Evolutionary conservation across 495 filamentous ascomycete genomes (phyloP).

Genomic region (Poronia punctata): DNA sequence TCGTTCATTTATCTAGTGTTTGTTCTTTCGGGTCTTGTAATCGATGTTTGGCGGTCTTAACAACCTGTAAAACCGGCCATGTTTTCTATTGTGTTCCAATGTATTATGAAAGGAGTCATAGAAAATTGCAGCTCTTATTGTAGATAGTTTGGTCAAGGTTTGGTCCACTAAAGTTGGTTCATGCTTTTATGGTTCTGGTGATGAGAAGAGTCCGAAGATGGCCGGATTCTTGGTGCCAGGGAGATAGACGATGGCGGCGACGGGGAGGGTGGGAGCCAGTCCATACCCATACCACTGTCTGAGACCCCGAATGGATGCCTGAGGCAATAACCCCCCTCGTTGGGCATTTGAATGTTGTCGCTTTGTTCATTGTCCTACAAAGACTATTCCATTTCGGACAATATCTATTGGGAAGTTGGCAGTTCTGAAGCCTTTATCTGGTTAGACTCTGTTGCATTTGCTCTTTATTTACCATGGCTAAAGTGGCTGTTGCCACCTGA

Average conservation of each 20-base stretch:
- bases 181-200: conserved; percentile 1
- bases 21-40: conserved; percentile 5
- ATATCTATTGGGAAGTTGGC: no score
- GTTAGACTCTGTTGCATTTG: no score
- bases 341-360: background rate
- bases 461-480: no score
- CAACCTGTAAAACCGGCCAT: conserved; percentile 5
- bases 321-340: conserved; percentile 9
- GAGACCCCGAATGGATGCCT: conserved; percentile 1
- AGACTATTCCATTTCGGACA: conserved; percentile 3
- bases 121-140: no score
- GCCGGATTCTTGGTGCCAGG: background rate
- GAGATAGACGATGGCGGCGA: conserved; percentile 2
- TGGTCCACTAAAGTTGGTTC: no score
- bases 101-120: background rate
- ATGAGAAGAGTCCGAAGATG: background rate
- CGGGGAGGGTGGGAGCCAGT: conserved; percentile 3
- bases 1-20: background rate
- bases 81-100: background rate
- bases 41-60: conserved; percentile 1
- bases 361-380: background rate
- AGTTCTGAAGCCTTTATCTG: no score
- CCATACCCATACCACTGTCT: conserved; percentile 6
- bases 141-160: no score
- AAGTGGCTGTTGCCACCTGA: no score